These are phyloP conservation scores for Dendrobium catenatum DNA, from an alignment of 106 monocot genomes.

Conservation along the genomic window DNA sequence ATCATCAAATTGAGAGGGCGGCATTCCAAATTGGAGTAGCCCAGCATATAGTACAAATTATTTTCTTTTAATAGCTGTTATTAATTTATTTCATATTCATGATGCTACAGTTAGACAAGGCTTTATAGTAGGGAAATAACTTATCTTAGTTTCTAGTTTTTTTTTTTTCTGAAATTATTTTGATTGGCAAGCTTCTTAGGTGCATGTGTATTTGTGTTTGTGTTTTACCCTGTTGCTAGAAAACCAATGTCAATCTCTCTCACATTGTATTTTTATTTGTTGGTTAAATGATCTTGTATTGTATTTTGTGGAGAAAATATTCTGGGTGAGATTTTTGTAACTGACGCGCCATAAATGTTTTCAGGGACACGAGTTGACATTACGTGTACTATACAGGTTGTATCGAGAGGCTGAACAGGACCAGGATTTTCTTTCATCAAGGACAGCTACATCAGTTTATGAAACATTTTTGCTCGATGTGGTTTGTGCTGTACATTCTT, in stretches of 20 bases:
- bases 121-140: background rate
- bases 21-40: no score
- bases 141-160: background rate
- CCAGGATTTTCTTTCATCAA: conserved; percentile 88
- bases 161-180: background rate
- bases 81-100: no score
- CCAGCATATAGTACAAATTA: no score
- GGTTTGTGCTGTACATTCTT: conserved; percentile 21
- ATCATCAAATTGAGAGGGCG: no score
- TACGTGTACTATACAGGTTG: conserved; percentile 83
- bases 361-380: conserved; percentile 96
- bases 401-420: conserved; percentile 88
- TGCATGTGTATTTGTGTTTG: background rate
- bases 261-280: background rate
- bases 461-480: conserved; percentile 82
- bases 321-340: background rate
- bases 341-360: conserved; percentile 22
- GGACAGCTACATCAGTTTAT: conserved; percentile 87
- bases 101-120: no score
- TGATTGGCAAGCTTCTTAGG: background rate
- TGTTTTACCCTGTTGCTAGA: background rate
- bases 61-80: no score
- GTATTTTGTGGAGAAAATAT: background rate
- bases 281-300: background rate
- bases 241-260: background rate